Percentiles rank a stretch among this genome's conserved stretches.
These are phyloP conservation scores for Picochlorum costavermella DNA, from an alignment of 139 green algal genomes.

Conservation along the genomic window DNA sequence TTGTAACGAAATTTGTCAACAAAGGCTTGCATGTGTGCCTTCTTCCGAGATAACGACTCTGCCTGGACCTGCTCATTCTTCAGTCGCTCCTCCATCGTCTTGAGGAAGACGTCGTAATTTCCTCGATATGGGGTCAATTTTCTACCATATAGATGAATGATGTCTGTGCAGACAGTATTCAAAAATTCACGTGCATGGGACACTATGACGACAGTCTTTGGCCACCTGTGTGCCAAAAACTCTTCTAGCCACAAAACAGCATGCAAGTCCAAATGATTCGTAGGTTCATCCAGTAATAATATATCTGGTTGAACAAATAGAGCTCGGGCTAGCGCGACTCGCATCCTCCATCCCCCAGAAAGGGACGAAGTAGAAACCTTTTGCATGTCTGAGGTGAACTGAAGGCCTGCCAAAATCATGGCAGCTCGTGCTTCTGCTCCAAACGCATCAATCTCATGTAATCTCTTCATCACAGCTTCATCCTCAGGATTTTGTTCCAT, in stretches of 20 bases:
- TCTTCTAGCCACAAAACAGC: slow-evolving; percentile 81
- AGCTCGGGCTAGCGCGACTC: slow-evolving; percentile 71
- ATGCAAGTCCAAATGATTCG: slow-evolving; percentile 69
- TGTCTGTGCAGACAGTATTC: slow-evolving; percentile 77
- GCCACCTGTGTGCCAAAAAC: slow-evolving; percentile 38
- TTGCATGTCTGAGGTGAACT: slow-evolving; percentile 66
- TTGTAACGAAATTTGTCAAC: slow-evolving; percentile 90
- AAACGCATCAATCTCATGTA: slow-evolving; percentile 80
- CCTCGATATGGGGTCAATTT: slow-evolving; percentile 65
- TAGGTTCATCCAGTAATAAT: slow-evolving; percentile 81
- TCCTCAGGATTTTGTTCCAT: not conserved
- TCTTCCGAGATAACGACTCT: slow-evolving; percentile 55
- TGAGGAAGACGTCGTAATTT: slow-evolving; percentile 81
- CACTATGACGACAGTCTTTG: slow-evolving; percentile 80
- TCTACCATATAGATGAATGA: slow-evolving; percentile 72
- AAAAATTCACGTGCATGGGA: slow-evolving; percentile 81
- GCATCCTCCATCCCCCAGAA: slow-evolving; percentile 71
- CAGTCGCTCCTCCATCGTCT: slow-evolving; percentile 45
- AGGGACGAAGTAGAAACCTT: slow-evolving; percentile 56
- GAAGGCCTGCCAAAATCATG: slow-evolving; percentile 69
- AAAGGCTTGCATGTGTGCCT: slow-evolving; percentile 77
- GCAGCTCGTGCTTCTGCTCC: slow-evolving; percentile 66
- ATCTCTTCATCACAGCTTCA: slow-evolving; percentile 67
- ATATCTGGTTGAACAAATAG: slow-evolving; percentile 78
- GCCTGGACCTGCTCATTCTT: slow-evolving; percentile 51